A percentile compares a stretch with the other conserved stretches of the same genome.
These are phyloP conservation scores for Phaeophleospora eucalypticola DNA, from an alignment of 2,329 filamentous ascomycete genomes.

Conservation along the genomic window DNA sequence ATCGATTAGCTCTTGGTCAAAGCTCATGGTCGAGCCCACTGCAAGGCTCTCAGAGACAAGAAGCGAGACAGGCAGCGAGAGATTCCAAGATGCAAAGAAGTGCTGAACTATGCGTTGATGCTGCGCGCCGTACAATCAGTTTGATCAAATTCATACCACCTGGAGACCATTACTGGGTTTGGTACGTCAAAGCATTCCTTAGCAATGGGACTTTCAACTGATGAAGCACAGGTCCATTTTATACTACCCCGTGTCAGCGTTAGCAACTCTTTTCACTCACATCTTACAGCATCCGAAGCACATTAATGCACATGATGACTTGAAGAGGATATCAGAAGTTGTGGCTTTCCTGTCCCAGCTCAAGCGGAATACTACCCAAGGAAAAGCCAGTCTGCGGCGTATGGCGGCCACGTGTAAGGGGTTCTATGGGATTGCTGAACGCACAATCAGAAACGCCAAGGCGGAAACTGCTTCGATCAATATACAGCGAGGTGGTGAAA, in stretches of 20 bases:
- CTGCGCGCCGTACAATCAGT: slow-evolving; percentile 87
- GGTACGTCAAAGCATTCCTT: slow-evolving; percentile 53
- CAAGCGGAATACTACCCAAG: slow-evolving; percentile 60
- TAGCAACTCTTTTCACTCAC: slow-evolving; percentile 94
- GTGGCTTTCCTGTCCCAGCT: slow-evolving; percentile 88
- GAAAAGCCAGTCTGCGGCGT: slow-evolving; percentile 79
- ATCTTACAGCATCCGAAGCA: slow-evolving; percentile 94
- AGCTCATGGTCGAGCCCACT: slow-evolving; percentile 96
- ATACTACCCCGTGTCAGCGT: slow-evolving; percentile 92
- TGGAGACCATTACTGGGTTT: slow-evolving; percentile 90
- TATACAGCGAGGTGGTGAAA: too few species aligned
- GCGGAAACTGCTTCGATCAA: too few species aligned
- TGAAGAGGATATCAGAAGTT: slow-evolving; percentile 85
- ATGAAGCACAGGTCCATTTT: slow-evolving; percentile 67
- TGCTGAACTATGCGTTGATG: slow-evolving; percentile 85
- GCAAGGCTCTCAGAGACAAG: slow-evolving; percentile 92
- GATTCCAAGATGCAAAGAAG: slow-evolving; percentile 95
- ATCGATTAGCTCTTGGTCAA: slow-evolving; percentile 96
- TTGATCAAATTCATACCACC: slow-evolving; percentile 94
- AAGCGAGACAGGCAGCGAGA: slow-evolving; percentile 80
- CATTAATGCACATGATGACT: slow-evolving; percentile 78
- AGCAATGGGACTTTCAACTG: background rate
- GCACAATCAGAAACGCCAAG: slow-evolving; percentile 78
- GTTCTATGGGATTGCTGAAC: slow-evolving; percentile 83
- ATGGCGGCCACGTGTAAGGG: slow-evolving; percentile 95